phyloP scores from a whole-genome alignment of 148 eudicot genomes.

The Nyssa sinensis region DNA sequence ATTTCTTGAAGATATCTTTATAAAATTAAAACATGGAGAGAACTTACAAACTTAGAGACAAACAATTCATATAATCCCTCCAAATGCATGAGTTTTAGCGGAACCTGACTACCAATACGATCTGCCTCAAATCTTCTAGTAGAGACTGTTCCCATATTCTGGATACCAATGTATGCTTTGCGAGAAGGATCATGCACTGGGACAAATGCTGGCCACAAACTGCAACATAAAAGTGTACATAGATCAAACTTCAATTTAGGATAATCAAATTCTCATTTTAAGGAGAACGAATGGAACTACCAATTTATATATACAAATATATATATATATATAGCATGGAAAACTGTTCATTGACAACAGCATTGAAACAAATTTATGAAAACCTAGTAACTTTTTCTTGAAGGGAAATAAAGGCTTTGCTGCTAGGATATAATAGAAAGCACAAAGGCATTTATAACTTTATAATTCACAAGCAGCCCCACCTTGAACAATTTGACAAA shows the following conservation, averaged over 20 bases:
- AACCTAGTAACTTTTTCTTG: background rate
- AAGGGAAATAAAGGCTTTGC: too few relatives aligned
- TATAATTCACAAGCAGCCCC: constrained; percentile 17
- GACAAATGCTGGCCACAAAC: constrained; percentile 98
- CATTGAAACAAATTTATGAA: background rate
- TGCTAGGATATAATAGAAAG: too few relatives aligned
- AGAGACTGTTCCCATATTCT: constrained; percentile 90
- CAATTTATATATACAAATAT: background rate
- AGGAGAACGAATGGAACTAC: background rate
- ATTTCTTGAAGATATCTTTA: background rate
- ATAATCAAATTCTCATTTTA: constrained; percentile 1
- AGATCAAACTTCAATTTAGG: constrained; percentile 11
- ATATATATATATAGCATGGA: background rate
- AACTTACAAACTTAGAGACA: constrained; percentile 90
- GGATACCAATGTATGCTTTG: constrained; percentile 89
- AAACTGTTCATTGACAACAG: background rate
- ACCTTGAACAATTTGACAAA: constrained; percentile 88
- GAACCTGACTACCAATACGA: constrained; percentile 91
- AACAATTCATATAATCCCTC: constrained; percentile 94
- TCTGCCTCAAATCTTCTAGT: constrained; percentile 98
- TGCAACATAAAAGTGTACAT: constrained; percentile 27
- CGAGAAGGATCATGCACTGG: constrained; percentile 96
- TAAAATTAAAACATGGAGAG: constrained; percentile 3
- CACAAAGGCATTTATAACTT: background rate
- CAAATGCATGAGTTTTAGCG: constrained; percentile 94